Percentiles rank a stretch among this genome's conserved stretches.
These are phyloP conservation scores for Neopestalotiopsis clavispora DNA, from an alignment of 2,329 filamentous ascomycete genomes.

Conservation along the genomic window DNA sequence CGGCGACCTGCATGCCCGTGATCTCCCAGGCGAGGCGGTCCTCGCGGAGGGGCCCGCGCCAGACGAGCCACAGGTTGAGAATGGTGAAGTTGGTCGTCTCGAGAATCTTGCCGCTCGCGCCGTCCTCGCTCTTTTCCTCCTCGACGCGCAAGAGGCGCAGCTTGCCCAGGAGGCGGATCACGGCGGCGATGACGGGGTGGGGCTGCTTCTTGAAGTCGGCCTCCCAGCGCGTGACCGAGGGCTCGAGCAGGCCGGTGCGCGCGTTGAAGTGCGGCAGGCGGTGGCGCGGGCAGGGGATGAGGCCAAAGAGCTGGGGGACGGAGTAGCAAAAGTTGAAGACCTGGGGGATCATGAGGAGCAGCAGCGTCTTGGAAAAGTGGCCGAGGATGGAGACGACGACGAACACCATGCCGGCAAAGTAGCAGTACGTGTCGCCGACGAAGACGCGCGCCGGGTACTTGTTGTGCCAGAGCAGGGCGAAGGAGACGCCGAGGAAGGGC, in stretches of 20 bases:
- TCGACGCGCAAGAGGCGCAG: constrained; percentile 72
- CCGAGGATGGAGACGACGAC: constrained; percentile 95
- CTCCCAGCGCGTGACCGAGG: constrained; percentile 79
- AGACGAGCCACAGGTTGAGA: constrained; percentile 94
- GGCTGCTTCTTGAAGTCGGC: constrained; percentile 67
- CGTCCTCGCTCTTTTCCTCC: constrained; percentile 57
- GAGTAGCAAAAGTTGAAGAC: constrained; percentile 98
- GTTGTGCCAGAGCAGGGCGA: constrained; percentile 87
- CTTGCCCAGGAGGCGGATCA: constrained; percentile 70
- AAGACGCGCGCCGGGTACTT: constrained; percentile 96
- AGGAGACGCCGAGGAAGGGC: constrained; percentile 90
- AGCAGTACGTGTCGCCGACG: constrained; percentile 98
- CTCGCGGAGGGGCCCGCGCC: constrained; percentile 90
- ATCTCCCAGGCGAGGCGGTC: constrained; percentile 82
- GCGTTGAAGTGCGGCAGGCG: constrained; percentile 88
- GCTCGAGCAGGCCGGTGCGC: constrained; percentile 82
- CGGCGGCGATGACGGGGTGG: constrained; percentile 62
- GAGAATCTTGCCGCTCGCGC: constrained; percentile 62
- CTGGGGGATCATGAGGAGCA: constrained; percentile 89
- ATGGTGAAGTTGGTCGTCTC: constrained; percentile 92
- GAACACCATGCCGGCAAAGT: constrained; percentile 99
- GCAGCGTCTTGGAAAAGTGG: constrained; percentile 96
- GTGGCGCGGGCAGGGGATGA: constrained; percentile 92
- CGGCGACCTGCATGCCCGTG: constrained; percentile 74
- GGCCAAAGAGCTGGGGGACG: constrained; percentile 84